Percentiles rank a stretch among this genome's conserved stretches.
These are phyloP conservation scores for Trifolium pratense DNA, from an alignment of 306 rosid genomes.

Conservation along the genomic window DNA sequence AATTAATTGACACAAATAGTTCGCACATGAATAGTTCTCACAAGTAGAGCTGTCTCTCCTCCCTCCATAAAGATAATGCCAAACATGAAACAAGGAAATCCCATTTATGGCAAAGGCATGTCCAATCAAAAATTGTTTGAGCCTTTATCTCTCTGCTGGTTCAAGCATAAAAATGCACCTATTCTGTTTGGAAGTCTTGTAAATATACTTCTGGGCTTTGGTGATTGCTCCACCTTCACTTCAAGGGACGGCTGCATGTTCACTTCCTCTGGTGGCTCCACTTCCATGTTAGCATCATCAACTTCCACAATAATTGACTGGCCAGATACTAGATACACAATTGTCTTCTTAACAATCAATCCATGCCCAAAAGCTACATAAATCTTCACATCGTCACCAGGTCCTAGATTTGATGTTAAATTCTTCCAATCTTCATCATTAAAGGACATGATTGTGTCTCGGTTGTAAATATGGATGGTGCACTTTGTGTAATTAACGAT, in stretches of 20 bases:
- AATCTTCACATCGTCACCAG: not conserved
- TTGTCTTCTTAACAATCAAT: not conserved
- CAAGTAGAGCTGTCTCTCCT: not conserved
- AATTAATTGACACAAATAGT: not conserved
- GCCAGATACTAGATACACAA: not conserved
- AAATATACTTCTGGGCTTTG: not conserved
- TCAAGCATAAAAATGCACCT: not conserved
- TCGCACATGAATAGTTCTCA: not conserved
- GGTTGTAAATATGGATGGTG: not conserved
- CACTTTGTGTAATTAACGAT: not conserved
- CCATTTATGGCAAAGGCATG: not conserved
- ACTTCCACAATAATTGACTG: not conserved
- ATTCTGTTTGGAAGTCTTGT: not conserved
- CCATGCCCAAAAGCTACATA: not conserved
- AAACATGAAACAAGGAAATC: not conserved
- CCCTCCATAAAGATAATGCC: not conserved
- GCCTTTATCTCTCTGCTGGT: not conserved
- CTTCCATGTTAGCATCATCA: not conserved
- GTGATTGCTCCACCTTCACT: not conserved
- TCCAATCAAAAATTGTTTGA: not conserved
- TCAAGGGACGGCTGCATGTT: too few relatives aligned
- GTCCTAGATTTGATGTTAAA: not conserved
- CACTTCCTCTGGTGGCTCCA: too few relatives aligned
- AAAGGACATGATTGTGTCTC: not conserved
- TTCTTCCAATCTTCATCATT: not conserved